Evolutionary conservation across 345 rosid genomes (phyloP), one percentile per base, ranked within the genome.

Genomic region (Dovyalis caffra): DNA sequence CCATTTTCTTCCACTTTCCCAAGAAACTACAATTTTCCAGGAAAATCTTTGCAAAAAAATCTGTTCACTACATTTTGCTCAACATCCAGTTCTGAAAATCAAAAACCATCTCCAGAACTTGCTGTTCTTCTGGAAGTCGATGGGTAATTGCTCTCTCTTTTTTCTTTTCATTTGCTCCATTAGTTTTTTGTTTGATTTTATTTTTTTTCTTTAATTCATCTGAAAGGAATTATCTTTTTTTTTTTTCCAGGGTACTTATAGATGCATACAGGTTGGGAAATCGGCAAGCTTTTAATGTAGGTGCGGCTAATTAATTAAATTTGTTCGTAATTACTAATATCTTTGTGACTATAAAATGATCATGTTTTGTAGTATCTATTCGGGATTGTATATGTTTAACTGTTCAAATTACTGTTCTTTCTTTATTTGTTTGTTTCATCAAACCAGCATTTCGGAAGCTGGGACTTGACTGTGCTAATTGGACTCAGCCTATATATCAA

Each of bases 381-480:
- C 72, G n/a, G 34, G 57, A 73, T 57, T 58, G 56, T 25, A 68
- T 72, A 2, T 70, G 23, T 71, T 69, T 38, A 10, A 37, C 53
- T 70, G n/a, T 34, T 80, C 49, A 72, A 73, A 64, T 74, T 78
- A 31, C 63, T 60, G 16, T 2, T 66, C 69, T 64, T 34, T 61
- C 70, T 73, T 34, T 26, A 34, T 31, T 43, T 53, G 26, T 10
- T 53, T 69, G 53, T 38, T 31, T 60, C 45, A 31, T 43, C 83
- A 49, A n/a, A n/a, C 56, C 82, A 94, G 98, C 97, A 79, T 94
- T 94, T 86, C 86, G 77, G 76, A 94, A 91, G 90, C 97, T 94
- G 64, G 97, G 97, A 26, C 98, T 94, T 67, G 98, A 94, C 76
- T 94, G 98, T 71, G 98, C 97, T 40, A 94, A 91, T 84, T 94